These are phyloP conservation scores for Lactarius vividus DNA, from an alignment of 768 basidiomycete genomes.

Conservation along the genomic window DNA sequence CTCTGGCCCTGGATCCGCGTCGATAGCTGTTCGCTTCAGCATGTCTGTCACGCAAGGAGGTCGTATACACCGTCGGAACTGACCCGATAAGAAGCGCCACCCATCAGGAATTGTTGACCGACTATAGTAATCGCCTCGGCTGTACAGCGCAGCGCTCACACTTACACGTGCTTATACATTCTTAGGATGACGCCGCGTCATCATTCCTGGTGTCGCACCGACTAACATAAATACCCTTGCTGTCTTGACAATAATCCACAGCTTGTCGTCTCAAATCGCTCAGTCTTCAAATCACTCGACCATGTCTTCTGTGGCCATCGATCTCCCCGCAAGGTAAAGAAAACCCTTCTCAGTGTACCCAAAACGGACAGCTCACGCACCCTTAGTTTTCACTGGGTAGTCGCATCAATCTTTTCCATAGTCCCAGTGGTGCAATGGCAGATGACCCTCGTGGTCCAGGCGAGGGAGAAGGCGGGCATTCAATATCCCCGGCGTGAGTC, in stretches of 20 bases:
- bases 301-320: constrained; percentile 20
- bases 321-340: constrained; percentile 26
- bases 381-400: constrained; percentile 45
- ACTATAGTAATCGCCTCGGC: neutral
- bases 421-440: constrained; percentile 54
- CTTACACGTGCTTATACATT: too few relatives aligned
- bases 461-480: constrained; percentile 54
- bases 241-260: neutral
- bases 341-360: neutral
- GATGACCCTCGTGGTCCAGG: constrained; percentile 37
- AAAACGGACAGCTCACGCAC: neutral
- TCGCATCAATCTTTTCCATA: constrained; percentile 52
- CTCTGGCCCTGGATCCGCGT: constrained; percentile 43
- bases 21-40: constrained; percentile 56
- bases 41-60: constrained; percentile 38
- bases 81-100: neutral
- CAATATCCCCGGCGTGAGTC: constrained; percentile 64
- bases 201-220: neutral
- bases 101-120: constrained; percentile 1
- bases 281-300: neutral
- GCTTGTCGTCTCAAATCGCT: neutral
- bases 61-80: neutral
- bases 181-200: neutral
- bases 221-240: neutral
- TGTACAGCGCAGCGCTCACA: too few relatives aligned